Conservation (phyloP, 1,139 yeast genomes). For the Hansenula lynferdii region DNA sequence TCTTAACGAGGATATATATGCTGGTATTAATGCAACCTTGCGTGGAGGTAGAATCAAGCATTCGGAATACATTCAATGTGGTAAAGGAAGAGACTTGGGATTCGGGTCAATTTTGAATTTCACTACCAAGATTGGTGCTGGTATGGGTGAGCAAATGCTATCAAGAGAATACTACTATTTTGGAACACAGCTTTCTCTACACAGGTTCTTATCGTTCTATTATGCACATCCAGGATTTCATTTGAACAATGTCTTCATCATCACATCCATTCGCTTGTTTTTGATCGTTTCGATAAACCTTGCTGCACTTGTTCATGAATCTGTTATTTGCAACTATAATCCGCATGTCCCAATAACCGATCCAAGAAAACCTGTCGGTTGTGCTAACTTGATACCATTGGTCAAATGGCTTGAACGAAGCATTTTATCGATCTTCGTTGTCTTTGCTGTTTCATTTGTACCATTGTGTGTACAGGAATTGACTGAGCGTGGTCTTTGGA, state of each 20-base stretch:
- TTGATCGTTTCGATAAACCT: conserved; percentile 62
- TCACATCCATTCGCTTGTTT: conserved; percentile 60
- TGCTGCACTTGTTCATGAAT: conserved; percentile 62
- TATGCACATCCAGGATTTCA: conserved; percentile 80
- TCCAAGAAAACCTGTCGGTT: conserved; percentile 55
- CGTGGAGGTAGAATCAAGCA: conserved; percentile 76
- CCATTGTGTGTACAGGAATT: conserved; percentile 70
- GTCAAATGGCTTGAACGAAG: conserved; percentile 74
- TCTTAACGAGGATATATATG: conserved; percentile 71
- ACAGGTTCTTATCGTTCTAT: conserved; percentile 69
- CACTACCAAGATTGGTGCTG: conserved; percentile 76
- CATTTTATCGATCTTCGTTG: conserved; percentile 68
- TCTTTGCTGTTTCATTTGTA: conserved; percentile 66
- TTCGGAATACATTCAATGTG: conserved; percentile 75
- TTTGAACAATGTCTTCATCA: conserved; percentile 65
- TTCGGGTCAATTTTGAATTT: conserved; percentile 72
- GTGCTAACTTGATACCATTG: conserved; percentile 62
- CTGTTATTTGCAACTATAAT: conserved; percentile 58
- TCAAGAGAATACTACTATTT: conserved; percentile 71
- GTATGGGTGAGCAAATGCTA: conserved; percentile 79
- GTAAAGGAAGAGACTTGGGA: conserved; percentile 78
- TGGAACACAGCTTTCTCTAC: conserved; percentile 68
- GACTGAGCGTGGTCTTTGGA: conserved; percentile 70
- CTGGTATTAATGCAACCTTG: conserved; percentile 68
- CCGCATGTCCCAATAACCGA: conserved; percentile 58